Conservation (phyloP, 228 moss, liverwort and hornwort species). For the Sphagnum magellanicum region DNA sequence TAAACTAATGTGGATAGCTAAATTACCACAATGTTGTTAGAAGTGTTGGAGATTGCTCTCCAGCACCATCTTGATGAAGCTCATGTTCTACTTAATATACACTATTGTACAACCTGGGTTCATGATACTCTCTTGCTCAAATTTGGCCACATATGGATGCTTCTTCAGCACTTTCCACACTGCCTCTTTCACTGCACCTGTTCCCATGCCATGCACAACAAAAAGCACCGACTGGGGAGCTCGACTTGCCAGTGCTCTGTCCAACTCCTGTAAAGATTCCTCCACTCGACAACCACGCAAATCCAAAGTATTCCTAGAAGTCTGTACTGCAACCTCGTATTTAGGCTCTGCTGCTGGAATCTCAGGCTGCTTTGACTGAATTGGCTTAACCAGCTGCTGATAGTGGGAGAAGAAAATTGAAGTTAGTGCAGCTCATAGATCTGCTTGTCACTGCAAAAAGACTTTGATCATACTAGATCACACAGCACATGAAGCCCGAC, state of each 20-base stretch:
- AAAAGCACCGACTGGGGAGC: conserved; percentile 66
- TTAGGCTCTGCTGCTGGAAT: conserved; percentile 33
- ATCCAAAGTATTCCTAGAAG: conserved; percentile 84
- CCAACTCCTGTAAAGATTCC: conserved; percentile 74
- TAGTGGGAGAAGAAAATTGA: neutral
- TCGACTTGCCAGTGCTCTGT: conserved; percentile 56
- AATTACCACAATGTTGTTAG: no score
- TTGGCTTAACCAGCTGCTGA: conserved; percentile 35
- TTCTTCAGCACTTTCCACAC: conserved; percentile 57
- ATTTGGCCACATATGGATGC: conserved; percentile 81
- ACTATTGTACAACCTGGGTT: conserved; percentile 94
- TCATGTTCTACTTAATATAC: conserved; percentile 48
- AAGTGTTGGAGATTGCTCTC: no score
- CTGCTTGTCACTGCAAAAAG: neutral
- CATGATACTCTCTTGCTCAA: conserved; percentile 75
- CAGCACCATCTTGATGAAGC: no score
- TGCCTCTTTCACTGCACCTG: conserved; percentile 92
- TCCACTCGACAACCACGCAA: conserved; percentile 82
- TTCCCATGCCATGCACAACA: conserved; percentile 88
- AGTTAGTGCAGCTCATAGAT: neutral
- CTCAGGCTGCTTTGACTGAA: conserved; percentile 20
- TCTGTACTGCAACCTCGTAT: conserved; percentile 80
- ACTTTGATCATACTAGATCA: no score
- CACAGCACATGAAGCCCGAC: no score
- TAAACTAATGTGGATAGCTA: no score